Conservation (phyloP, 2,329 filamentous ascomycete species). For the Knoxdaviesia capensis region DNA sequence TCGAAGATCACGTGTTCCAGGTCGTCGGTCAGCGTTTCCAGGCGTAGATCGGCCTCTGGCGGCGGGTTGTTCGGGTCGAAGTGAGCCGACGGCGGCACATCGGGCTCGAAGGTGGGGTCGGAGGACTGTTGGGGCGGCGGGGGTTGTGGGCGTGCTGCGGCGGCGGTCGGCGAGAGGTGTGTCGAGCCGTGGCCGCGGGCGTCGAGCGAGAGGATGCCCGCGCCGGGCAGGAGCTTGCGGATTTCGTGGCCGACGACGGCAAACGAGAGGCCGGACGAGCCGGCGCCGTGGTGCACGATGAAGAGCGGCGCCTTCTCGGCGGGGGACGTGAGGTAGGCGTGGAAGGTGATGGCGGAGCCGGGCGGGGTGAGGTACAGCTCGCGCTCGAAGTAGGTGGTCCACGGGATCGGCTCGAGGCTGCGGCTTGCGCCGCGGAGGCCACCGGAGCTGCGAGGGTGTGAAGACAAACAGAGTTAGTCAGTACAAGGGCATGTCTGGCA, state of each 20-base stretch:
- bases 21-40: slow-evolving; percentile 55
- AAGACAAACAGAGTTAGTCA: background rate
- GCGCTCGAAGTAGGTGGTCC: slow-evolving; percentile 81
- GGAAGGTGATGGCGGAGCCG: slow-evolving; percentile 38
- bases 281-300: slow-evolving; percentile 86
- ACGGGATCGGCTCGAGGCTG: slow-evolving; percentile 47
- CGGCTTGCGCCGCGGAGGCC: slow-evolving; percentile 21
- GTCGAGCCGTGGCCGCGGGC: slow-evolving; percentile 73
- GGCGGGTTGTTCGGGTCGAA: background rate
- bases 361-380: slow-evolving; percentile 53
- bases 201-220: slow-evolving; percentile 71
- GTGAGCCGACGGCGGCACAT: slow-evolving; percentile 6
- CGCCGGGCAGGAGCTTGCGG: slow-evolving; percentile 52
- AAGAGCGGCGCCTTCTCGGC: slow-evolving; percentile 59
- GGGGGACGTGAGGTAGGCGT: slow-evolving; percentile 77
- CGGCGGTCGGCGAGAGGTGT: slow-evolving; percentile 13
- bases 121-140: too few species aligned
- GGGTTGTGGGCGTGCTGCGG: slow-evolving; percentile 8
- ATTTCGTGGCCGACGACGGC: slow-evolving; percentile 64
- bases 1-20: slow-evolving; percentile 48
- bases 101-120: background rate
- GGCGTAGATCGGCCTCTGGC: slow-evolving; percentile 39
- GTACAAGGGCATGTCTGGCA: background rate
- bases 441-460: background rate
- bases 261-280: slow-evolving; percentile 84